Evolutionary conservation across 129 eudicot species (phyloP).

Genomic region (Pseudognaphalium luteoalbum): DNA sequence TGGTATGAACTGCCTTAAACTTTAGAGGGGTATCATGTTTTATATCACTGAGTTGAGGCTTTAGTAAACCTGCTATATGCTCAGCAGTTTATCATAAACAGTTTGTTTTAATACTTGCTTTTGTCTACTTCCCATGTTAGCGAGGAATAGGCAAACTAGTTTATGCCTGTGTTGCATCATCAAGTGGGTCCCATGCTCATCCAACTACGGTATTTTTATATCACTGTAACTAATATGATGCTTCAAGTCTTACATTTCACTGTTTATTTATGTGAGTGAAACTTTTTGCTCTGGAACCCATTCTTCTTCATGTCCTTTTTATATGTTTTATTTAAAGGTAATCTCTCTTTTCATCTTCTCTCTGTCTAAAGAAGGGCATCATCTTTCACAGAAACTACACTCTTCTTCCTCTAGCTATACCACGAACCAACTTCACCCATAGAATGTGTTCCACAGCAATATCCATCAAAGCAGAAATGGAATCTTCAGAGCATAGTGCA

Average conservation of each 20-base stretch:
- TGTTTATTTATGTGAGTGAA: neutral
- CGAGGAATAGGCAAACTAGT: conserved; percentile 15
- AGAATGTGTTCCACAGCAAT: conserved; percentile 28
- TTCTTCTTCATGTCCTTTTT: neutral
- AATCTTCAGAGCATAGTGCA: conserved; percentile 31
- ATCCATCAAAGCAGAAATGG: conserved; percentile 36
- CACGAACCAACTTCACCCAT: conserved; percentile 27
- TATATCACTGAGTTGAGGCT: too few relatives aligned
- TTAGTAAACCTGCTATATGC: neutral
- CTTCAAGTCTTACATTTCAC: neutral
- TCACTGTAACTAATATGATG: neutral
- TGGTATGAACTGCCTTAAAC: too few relatives aligned
- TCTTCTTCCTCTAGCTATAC: conserved; percentile 29
- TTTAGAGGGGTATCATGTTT: neutral
- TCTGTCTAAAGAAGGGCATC: conserved; percentile 6
- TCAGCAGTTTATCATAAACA: neutral
- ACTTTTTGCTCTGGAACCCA: neutral
- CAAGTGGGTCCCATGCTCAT: conserved; percentile 31
- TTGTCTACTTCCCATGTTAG: neutral
- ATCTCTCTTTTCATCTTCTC: neutral
- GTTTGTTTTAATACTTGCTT: neutral
- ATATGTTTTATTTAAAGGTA: neutral
- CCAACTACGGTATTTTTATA: conserved; percentile 22
- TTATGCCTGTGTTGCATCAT: conserved; percentile 3
- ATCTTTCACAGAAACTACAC: conserved; percentile 30